phyloP scores from a whole-genome alignment of 371 early-diverging fungal genomes.

The Nematocida sp. region DNA sequence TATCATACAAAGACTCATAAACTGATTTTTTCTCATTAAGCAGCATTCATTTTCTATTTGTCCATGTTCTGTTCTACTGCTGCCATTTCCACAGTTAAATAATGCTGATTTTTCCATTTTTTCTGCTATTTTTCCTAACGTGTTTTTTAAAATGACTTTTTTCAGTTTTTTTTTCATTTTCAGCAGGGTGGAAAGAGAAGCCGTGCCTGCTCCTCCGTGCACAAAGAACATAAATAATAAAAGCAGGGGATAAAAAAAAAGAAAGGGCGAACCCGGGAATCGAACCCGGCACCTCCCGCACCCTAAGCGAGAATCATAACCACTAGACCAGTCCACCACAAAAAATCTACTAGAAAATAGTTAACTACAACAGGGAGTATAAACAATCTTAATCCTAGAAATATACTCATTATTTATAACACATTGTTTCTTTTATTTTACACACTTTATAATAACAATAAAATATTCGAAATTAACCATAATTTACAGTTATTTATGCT shows the following conservation, averaged over 20 bases:
- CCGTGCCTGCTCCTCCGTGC: conserved; percentile 36
- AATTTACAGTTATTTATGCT: no score
- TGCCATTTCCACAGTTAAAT: conserved; percentile 40
- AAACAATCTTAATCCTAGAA: no score
- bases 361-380: no score
- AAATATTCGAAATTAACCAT: no score
- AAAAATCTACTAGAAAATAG: no score
- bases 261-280: conserved; percentile 70
- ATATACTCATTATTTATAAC: no score
- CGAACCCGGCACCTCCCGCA: conserved; percentile 71
- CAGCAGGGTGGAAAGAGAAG: not conserved
- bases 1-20: conserved; percentile 24
- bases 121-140: not conserved
- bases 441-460: no score
- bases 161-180: conserved; percentile 18
- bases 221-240: not conserved
- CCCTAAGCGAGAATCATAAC: conserved; percentile 71
- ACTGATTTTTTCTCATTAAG: not conserved
- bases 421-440: no score
- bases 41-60: conserved; percentile 35
- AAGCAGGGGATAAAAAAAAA: conserved; percentile 40
- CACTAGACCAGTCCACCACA: conserved; percentile 69
- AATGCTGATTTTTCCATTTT: not conserved
- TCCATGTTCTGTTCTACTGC: conserved; percentile 3
- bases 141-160: not conserved